Percentiles rank a stretch among this genome's conserved stretches.
Conservation (phyloP, 306 rosid species). For the Begonia masoniana region DNA sequence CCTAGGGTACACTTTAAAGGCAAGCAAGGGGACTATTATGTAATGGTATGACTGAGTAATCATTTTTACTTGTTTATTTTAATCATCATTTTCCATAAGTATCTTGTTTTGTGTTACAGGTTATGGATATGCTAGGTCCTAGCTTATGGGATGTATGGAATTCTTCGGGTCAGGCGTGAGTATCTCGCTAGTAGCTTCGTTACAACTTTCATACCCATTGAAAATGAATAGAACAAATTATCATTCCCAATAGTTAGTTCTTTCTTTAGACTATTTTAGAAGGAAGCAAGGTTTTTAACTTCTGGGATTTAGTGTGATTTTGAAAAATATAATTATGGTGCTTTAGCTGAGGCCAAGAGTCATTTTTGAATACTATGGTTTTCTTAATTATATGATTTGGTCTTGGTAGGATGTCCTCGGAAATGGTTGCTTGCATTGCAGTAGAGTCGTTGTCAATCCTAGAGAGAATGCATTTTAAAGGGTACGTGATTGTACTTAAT, state of each 20-base stretch:
- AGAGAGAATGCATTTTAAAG: constrained; percentile 81
- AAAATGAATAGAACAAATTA: no score
- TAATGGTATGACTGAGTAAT: constrained; percentile 48
- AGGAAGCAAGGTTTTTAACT: no score
- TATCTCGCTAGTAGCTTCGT: constrained; percentile 1
- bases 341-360: no score
- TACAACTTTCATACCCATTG: no score
- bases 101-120: constrained; percentile 33
- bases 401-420: constrained; percentile 65
- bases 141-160: constrained; percentile 99
- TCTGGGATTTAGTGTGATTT: no score
- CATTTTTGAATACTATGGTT: no score
- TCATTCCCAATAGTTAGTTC: no score
- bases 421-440: constrained; percentile 95
- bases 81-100: not conserved
- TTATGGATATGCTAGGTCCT: constrained; percentile 99
- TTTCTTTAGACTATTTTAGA: no score
- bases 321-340: no score
- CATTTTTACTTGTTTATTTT: constrained; percentile 2
- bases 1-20: constrained; percentile 89
- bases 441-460: constrained; percentile 88
- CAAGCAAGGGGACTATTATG: constrained; percentile 74
- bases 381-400: not conserved
- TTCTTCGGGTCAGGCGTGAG: constrained; percentile 90
- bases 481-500: constrained; percentile 25